These are phyloP conservation scores for Wickerhamiella bombiphila DNA, from an alignment of 805 yeast species.

Conservation along the genomic window DNA sequence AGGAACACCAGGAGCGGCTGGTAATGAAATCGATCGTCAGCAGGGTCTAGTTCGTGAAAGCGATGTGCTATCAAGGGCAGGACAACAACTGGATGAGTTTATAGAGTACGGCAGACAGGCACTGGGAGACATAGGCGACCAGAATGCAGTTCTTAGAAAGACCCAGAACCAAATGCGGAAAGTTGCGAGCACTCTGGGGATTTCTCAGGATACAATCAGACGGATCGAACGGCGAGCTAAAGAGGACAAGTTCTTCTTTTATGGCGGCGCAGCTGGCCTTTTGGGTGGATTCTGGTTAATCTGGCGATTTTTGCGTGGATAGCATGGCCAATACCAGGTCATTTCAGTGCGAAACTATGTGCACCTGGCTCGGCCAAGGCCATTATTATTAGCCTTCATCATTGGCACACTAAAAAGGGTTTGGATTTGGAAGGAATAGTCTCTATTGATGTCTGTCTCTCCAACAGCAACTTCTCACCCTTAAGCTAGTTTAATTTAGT, in stretches of 20 bases:
- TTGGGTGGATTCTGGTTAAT: constrained; percentile 55
- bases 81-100: constrained; percentile 75
- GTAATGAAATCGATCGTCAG: constrained; percentile 25
- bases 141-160: constrained; percentile 52
- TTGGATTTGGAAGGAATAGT: too few species aligned
- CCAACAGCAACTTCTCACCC: too few species aligned
- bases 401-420: too few species aligned
- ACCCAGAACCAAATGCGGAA: constrained; percentile 52
- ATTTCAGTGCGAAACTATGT: too few species aligned
- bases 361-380: too few species aligned
- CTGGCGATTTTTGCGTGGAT: constrained; percentile 35
- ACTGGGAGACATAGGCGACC: constrained; percentile 72
- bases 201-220: constrained; percentile 70
- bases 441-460: too few species aligned
- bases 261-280: constrained; percentile 51
- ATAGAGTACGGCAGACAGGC: constrained; percentile 80
- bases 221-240: constrained; percentile 66
- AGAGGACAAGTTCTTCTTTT: constrained; percentile 78
- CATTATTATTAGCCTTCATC: too few species aligned
- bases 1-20: constrained; percentile 7
- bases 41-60: constrained; percentile 62
- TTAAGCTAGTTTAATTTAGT: too few species aligned
- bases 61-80: constrained; percentile 43
- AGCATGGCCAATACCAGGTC: background rate
- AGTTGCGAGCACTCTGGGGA: constrained; percentile 67